Evolutionary conservation across 2,329 filamentous ascomycete genomes (phyloP).

Genomic region (Coniochaeta pulveracea): DNA sequence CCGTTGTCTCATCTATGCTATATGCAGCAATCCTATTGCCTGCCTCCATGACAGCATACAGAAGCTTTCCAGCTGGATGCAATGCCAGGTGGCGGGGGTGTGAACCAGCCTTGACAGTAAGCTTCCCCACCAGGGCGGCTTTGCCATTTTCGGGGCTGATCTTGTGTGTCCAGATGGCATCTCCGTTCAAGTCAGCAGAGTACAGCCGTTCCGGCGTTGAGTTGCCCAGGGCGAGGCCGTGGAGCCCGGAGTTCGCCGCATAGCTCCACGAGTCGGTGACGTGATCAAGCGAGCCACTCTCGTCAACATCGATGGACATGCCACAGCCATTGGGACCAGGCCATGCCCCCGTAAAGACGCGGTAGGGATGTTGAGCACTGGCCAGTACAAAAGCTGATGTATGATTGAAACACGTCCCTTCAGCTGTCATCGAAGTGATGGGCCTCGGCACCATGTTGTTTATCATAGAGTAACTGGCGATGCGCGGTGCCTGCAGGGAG

Average conservation of each 20-base stretch:
- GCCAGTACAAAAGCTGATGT: constrained; percentile 10
- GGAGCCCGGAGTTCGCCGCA: constrained; percentile 8
- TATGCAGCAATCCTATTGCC: constrained; percentile 8
- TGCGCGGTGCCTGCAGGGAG: constrained; percentile 5
- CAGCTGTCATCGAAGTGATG: constrained; percentile 3
- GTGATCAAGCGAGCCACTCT: constrained; percentile 6
- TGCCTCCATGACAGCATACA: constrained; percentile 12
- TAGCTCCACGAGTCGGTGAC: constrained; percentile 8
- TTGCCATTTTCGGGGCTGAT: constrained; percentile 5
- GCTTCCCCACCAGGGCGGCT: constrained; percentile 2
- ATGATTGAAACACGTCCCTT: constrained; percentile 6
- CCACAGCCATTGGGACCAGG: constrained; percentile 10
- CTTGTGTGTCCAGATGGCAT: constrained; percentile 12
- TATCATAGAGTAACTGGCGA: constrained; percentile 8
- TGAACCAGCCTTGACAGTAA: constrained; percentile 1
- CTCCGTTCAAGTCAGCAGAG: constrained; percentile 11
- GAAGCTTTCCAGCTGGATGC: constrained; percentile 8
- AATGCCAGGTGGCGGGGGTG: constrained; percentile 9
- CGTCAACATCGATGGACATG: constrained; percentile 8
- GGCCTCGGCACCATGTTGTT: constrained; percentile 7
- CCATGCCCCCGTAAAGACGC: constrained; percentile 10
- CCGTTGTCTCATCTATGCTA: constrained; percentile 5
- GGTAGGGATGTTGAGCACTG: constrained; percentile 6
- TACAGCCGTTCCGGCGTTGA: constrained; percentile 7
- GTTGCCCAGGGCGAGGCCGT: constrained; percentile 10